These are phyloP conservation scores for Aschersonia sp. DNA, from an alignment of 2,329 filamentous ascomycete species.

Conservation along the genomic window DNA sequence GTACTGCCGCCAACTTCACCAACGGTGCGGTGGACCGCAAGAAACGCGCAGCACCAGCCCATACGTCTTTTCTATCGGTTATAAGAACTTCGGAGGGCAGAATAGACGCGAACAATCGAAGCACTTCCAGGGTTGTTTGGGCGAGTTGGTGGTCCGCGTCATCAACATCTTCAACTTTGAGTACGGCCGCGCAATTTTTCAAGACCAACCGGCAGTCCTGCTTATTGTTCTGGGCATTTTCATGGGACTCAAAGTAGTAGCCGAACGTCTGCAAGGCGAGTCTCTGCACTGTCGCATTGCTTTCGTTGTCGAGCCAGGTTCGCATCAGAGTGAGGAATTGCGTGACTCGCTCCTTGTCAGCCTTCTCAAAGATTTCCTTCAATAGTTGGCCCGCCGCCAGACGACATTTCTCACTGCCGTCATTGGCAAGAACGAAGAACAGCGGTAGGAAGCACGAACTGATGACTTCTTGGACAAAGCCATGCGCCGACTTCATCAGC, in stretches of 20 bases:
- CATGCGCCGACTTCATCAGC: slow-evolving; percentile 70
- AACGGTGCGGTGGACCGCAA: slow-evolving; percentile 58
- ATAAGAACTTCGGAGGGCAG: slow-evolving; percentile 52
- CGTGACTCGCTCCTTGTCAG: slow-evolving; percentile 56
- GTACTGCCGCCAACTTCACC: slow-evolving; percentile 65
- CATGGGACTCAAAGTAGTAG: slow-evolving; percentile 63
- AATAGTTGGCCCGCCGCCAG: slow-evolving; percentile 68
- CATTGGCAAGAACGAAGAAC: slow-evolving; percentile 74
- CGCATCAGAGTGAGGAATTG: slow-evolving; percentile 59
- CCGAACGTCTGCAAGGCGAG: slow-evolving; percentile 70
- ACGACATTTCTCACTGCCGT: slow-evolving; percentile 74
- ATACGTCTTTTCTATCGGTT: slow-evolving; percentile 46
- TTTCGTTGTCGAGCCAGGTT: slow-evolving; percentile 61
- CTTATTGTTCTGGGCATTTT: slow-evolving; percentile 41
- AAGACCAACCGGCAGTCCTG: slow-evolving; percentile 55
- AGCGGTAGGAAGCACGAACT: slow-evolving; percentile 74
- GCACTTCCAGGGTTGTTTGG: slow-evolving; percentile 56
- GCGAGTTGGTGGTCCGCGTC: slow-evolving; percentile 55
- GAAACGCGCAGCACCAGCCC: slow-evolving; percentile 53
- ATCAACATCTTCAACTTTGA: slow-evolving; percentile 37
- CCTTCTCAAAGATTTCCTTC: slow-evolving; percentile 65
- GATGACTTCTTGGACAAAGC: slow-evolving; percentile 69
- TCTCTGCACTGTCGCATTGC: slow-evolving; percentile 55
- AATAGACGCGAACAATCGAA: slow-evolving; percentile 51
- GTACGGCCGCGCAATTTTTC: slow-evolving; percentile 34